A percentile compares a stretch with the other conserved stretches of the same genome.
Conservation (phyloP, 2,329 filamentous ascomycete species). For the Xylogone sp. region DNA sequence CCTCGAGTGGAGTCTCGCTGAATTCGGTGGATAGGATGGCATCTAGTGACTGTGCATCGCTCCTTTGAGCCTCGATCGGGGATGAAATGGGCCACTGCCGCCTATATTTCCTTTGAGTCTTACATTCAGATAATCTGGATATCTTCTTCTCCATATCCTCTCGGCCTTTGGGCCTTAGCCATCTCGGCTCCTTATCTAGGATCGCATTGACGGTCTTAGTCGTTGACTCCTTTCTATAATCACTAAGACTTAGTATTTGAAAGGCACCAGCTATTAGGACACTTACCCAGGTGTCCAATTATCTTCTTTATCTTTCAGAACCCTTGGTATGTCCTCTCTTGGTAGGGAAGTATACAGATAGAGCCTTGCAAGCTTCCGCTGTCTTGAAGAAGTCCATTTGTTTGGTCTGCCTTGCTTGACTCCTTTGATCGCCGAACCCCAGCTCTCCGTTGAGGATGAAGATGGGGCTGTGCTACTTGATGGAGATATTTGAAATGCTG, state of each 20-base stretch:
- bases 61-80: background rate
- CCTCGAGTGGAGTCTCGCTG: background rate
- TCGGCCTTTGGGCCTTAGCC: slow-evolving; percentile 48
- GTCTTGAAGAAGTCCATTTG: slow-evolving; percentile 50
- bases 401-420: slow-evolving; percentile 43
- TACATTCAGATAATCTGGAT: slow-evolving; percentile 38
- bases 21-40: background rate
- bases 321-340: slow-evolving; percentile 44
- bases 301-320: slow-evolving; percentile 40
- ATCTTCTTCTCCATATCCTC: slow-evolving; percentile 50
- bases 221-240: slow-evolving; percentile 44
- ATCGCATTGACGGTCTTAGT: slow-evolving; percentile 55
- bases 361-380: slow-evolving; percentile 50
- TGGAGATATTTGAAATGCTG: background rate
- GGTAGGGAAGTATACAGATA: slow-evolving; percentile 54
- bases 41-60: background rate
- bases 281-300: slow-evolving; percentile 44
- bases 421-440: background rate
- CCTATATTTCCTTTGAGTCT: slow-evolving; percentile 25
- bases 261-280: background rate
- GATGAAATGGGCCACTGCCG: background rate
- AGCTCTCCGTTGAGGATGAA: background rate
- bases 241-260: slow-evolving; percentile 28
- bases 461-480: background rate
- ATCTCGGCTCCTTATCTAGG: slow-evolving; percentile 56